These are phyloP conservation scores for Pezicula neosporulosa DNA, from an alignment of 2,329 filamentous ascomycete species.

Conservation along the genomic window DNA sequence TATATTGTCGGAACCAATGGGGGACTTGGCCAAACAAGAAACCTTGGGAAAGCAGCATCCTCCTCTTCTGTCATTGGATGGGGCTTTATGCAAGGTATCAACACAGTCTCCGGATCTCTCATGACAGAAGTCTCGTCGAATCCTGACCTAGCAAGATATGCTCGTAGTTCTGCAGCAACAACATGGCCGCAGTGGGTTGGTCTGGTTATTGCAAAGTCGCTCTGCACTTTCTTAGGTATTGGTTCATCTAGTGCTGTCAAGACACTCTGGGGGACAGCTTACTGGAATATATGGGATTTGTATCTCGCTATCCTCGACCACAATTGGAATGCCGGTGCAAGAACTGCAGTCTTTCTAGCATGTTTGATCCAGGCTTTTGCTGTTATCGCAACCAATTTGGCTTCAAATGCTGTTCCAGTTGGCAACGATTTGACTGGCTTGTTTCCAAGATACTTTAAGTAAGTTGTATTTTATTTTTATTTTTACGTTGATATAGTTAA, in stretches of 20 bases:
- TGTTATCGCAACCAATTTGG: slow-evolving; percentile 48
- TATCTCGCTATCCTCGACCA: slow-evolving; percentile 31
- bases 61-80: slow-evolving; percentile 11
- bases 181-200: slow-evolving; percentile 3
- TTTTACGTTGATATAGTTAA: neutral
- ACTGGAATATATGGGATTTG: slow-evolving; percentile 40
- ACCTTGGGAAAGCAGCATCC: neutral
- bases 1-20: slow-evolving; percentile 56
- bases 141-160: slow-evolving; percentile 38
- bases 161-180: slow-evolving; percentile 14
- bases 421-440: slow-evolving; percentile 51
- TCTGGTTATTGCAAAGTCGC: neutral
- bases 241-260: slow-evolving; percentile 49
- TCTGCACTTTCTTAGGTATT: slow-evolving; percentile 40
- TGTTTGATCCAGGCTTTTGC: slow-evolving; percentile 48
- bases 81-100: slow-evolving; percentile 30
- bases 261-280: slow-evolving; percentile 41
- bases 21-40: slow-evolving; percentile 23
- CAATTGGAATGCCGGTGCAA: slow-evolving; percentile 29
- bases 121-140: slow-evolving; percentile 32
- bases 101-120: slow-evolving; percentile 27
- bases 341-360: slow-evolving; percentile 38
- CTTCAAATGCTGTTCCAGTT: slow-evolving; percentile 46
- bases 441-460: slow-evolving; percentile 45
- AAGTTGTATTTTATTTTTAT: neutral